Percentiles rank a stretch among this genome's conserved stretches.
These are phyloP conservation scores for Camillea tinctor DNA, from an alignment of 2,329 filamentous ascomycete genomes.

Conservation along the genomic window DNA sequence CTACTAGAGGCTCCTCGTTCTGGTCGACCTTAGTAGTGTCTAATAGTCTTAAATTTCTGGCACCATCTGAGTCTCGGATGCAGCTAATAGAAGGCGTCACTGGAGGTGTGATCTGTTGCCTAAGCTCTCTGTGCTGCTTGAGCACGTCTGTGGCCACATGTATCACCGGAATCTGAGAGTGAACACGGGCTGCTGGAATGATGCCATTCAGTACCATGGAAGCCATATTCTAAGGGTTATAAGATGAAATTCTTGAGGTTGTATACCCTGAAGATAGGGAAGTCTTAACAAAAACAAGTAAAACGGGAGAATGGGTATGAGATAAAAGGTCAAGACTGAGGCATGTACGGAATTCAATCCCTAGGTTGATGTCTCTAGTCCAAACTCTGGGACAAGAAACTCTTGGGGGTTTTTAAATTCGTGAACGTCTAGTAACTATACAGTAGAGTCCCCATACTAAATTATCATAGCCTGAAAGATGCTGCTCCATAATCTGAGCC, in stretches of 20 bases:
- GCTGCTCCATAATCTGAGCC: not conserved
- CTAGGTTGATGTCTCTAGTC: not conserved
- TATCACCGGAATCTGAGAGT: not conserved
- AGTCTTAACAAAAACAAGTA: not conserved
- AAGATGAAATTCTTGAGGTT: not conserved
- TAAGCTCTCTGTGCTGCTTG: not conserved
- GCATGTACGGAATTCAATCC: not conserved
- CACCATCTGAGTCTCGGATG: not conserved
- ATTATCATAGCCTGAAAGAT: not conserved
- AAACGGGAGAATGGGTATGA: not conserved
- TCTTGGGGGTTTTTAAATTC: not conserved
- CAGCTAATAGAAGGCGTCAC: slow-evolving; percentile 1
- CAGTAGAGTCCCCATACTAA: not conserved
- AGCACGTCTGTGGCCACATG: not conserved
- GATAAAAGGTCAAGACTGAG: not conserved
- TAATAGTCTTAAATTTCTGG: slow-evolving; percentile 1
- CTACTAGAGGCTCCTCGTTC: slow-evolving; percentile 38
- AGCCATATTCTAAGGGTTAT: not conserved
- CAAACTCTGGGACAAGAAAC: not conserved
- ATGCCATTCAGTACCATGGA: not conserved
- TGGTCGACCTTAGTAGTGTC: slow-evolving; percentile 10
- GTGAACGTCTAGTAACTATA: not conserved
- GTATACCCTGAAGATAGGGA: not conserved
- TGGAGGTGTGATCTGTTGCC: slow-evolving; percentile 3
- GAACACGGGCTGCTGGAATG: not conserved